These are phyloP conservation scores for Ophiocordyceps sinensis DNA, from an alignment of 2,329 filamentous ascomycete species.

Conservation along the genomic window DNA sequence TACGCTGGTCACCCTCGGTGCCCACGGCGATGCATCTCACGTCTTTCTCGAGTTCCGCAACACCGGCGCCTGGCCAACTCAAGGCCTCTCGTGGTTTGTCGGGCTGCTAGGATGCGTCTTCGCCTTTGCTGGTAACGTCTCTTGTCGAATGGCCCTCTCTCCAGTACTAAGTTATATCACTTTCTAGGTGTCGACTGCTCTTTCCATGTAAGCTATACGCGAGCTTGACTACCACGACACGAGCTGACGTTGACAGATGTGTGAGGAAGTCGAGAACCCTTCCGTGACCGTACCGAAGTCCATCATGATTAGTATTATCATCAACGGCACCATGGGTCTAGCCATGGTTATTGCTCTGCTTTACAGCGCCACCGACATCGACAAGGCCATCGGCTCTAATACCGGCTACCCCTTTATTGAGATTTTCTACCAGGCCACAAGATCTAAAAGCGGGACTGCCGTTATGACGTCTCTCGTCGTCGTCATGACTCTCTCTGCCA, in stretches of 20 bases:
- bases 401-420: conserved; percentile 45
- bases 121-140: conserved; percentile 13
- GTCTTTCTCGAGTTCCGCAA: conserved; percentile 31
- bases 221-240: conserved; percentile 13
- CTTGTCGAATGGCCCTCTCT: too few species aligned
- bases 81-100: conserved; percentile 29
- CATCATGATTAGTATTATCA: conserved; percentile 30
- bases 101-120: conserved; percentile 27
- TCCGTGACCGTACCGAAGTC: conserved; percentile 33
- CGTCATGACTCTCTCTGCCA: conserved; percentile 31
- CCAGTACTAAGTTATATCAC: not conserved
- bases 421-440: conserved; percentile 37
- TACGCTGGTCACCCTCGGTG: conserved; percentile 15
- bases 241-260: conserved; percentile 30
- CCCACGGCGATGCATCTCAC: conserved; percentile 15
- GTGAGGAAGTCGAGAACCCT: conserved; percentile 32
- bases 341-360: conserved; percentile 40
- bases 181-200: conserved; percentile 2
- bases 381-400: conserved; percentile 24
- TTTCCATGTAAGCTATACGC: conserved; percentile 1
- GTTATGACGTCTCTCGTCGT: conserved; percentile 35
- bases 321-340: conserved; percentile 39
- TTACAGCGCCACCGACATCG: conserved; percentile 36
- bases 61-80: conserved; percentile 25
- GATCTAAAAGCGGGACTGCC: conserved; percentile 30